Conservation (phyloP, 139 green algal species). For the Penium margaritaceum region DNA sequence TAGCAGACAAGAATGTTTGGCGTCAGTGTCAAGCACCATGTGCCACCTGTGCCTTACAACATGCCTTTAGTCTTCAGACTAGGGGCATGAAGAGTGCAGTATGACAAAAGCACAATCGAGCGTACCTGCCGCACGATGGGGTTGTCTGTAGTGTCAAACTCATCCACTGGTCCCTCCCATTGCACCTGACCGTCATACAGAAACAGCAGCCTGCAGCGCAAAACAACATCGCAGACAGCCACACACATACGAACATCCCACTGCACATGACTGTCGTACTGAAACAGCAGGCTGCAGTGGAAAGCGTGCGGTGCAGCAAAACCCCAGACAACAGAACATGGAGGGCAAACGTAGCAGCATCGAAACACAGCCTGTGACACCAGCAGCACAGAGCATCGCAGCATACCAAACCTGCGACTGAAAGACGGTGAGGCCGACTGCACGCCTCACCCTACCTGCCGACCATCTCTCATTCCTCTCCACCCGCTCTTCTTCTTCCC, state of each 20-base stretch:
- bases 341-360: background rate
- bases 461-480: no score
- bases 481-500: no score
- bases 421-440: no score
- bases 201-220: constrained; percentile 74
- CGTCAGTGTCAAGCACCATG: background rate
- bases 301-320: background rate
- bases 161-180: constrained; percentile 78
- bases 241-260: background rate
- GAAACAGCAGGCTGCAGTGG: background rate
- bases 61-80: background rate
- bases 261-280: background rate
- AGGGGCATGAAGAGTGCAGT: background rate
- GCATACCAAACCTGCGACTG: no score
- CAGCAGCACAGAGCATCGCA: background rate
- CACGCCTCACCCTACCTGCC: no score
- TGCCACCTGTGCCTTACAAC: background rate
- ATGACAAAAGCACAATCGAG: constrained; percentile 18
- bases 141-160: constrained; percentile 88
- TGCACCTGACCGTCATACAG: constrained; percentile 88
- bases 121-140: constrained; percentile 92
- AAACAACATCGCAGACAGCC: background rate
- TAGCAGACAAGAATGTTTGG: background rate
- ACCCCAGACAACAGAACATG: background rate
- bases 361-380: background rate